These are phyloP conservation scores for Solioccasus polychromus DNA, from an alignment of 768 basidiomycete species.

Conservation along the genomic window DNA sequence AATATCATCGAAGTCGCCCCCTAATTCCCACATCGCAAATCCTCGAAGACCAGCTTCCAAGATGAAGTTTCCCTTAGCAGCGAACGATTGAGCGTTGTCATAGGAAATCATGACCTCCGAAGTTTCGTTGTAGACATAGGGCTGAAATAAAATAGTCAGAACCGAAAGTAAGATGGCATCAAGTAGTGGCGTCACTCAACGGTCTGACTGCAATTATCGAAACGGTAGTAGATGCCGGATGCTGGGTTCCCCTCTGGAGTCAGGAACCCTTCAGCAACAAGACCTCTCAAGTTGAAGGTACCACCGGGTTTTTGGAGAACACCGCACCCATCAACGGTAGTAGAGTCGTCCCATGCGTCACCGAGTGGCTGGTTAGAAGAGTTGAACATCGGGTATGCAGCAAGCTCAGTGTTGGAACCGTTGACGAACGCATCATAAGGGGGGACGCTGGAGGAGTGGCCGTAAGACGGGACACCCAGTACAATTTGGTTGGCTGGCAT, in stretches of 20 bases:
- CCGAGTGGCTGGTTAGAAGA: slow-evolving; percentile 41
- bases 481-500: slow-evolving; percentile 68
- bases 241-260: background rate
- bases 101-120: slow-evolving; percentile 58
- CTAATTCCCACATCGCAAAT: slow-evolving; percentile 71
- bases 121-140: slow-evolving; percentile 58
- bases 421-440: slow-evolving; percentile 33
- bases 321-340: background rate
- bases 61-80: slow-evolving; percentile 58
- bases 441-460: slow-evolving; percentile 63
- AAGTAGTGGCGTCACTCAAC: slow-evolving; percentile 36
- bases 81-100: slow-evolving; percentile 57
- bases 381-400: slow-evolving; percentile 50
- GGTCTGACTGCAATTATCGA: slow-evolving; percentile 66
- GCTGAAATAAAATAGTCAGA: slow-evolving; percentile 37
- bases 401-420: slow-evolving; percentile 34
- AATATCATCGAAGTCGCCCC: slow-evolving; percentile 57
- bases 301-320: background rate
- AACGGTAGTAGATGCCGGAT: slow-evolving; percentile 42
- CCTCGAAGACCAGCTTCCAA: slow-evolving; percentile 49
- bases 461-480: slow-evolving; percentile 79
- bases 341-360: slow-evolving; percentile 51
- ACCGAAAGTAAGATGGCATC: background rate
- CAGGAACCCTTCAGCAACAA: background rate
- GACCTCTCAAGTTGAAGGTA: background rate